phyloP scores from a whole-genome alignment of 495 filamentous ascomycete genomes.

The Penicillium malachiteum region DNA sequence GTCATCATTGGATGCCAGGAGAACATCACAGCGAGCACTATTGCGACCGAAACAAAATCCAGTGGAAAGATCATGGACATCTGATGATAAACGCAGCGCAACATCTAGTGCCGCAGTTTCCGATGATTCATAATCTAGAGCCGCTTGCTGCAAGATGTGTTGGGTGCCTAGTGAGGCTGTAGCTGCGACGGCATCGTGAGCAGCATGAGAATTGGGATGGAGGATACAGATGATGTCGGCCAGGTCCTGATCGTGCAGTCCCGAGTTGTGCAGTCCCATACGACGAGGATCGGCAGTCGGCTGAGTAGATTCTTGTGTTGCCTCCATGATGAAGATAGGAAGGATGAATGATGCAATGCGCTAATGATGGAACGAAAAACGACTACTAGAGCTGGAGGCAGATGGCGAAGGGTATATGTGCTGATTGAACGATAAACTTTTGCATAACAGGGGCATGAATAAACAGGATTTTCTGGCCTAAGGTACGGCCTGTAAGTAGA shows the following conservation, averaged over 20 bases:
- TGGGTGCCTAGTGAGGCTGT: conserved; percentile 44
- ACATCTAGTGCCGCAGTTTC: conserved; percentile 61
- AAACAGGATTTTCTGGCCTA: neutral
- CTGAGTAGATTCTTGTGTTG: conserved; percentile 75
- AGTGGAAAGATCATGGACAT: conserved; percentile 56
- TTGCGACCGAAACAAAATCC: conserved; percentile 91
- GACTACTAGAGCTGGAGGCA: conserved; percentile 22
- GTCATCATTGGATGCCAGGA: conserved; percentile 53
- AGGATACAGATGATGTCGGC: conserved; percentile 88
- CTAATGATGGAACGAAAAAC: conserved; percentile 15
- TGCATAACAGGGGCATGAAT: conserved; percentile 24
- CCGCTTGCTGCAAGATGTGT: conserved; percentile 57
- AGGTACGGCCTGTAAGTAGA: conserved; percentile 2
- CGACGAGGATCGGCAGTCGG: conserved; percentile 76
- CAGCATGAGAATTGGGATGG: conserved; percentile 70
- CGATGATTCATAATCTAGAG: conserved; percentile 34
- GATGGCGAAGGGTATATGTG: conserved; percentile 24
- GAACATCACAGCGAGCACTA: conserved; percentile 65
- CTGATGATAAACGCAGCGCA: conserved; percentile 74
- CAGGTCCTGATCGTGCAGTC: conserved; percentile 74
- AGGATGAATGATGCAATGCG: conserved; percentile 15
- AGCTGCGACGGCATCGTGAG: conserved; percentile 62
- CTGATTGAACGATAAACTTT: conserved; percentile 18
- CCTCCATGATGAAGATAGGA: conserved; percentile 35
- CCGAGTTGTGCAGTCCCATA: conserved; percentile 71